Percentiles rank a stretch among this genome's conserved stretches.
Conservation (phyloP, 208 protist species). For the Lotmaria passim region DNA sequence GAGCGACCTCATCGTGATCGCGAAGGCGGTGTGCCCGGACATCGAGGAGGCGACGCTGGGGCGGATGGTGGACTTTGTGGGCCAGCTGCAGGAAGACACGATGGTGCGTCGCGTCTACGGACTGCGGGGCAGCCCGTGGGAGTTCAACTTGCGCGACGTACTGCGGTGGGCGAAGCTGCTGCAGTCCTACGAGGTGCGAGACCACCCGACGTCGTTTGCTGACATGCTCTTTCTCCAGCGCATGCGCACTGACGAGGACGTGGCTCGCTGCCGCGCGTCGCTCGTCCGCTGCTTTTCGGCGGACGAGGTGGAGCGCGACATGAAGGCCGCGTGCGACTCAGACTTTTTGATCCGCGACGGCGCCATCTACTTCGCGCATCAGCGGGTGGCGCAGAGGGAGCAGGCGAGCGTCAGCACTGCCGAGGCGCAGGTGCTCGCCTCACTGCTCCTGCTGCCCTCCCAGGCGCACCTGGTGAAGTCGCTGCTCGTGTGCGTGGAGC, state of each 20-base stretch:
- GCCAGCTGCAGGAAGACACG: slow-evolving; percentile 84
- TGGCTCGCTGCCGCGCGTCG: slow-evolving; percentile 39
- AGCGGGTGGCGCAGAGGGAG: slow-evolving; percentile 34
- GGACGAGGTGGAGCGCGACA: slow-evolving; percentile 20
- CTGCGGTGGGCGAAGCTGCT: slow-evolving; percentile 98
- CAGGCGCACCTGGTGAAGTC: slow-evolving; percentile 75
- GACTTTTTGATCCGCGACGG: slow-evolving; percentile 74
- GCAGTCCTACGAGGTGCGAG: slow-evolving; percentile 51
- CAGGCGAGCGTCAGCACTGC: slow-evolving; percentile 14
- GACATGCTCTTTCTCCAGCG: slow-evolving; percentile 89
- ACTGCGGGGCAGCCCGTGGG: slow-evolving; percentile 96
- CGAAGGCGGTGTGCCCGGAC: slow-evolving; percentile 70
- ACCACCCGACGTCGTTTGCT: slow-evolving; percentile 60
- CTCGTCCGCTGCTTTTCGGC: slow-evolving; percentile 58
- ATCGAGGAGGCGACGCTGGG: slow-evolving; percentile 74
- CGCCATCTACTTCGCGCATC: slow-evolving; percentile 63
- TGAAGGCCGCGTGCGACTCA: slow-evolving; percentile 41
- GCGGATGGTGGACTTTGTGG: slow-evolving; percentile 97
- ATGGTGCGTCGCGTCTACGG: slow-evolving; percentile 90
- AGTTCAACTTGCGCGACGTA: slow-evolving; percentile 99
- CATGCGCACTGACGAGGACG: slow-evolving; percentile 85
- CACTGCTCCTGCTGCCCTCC: slow-evolving; percentile 73
- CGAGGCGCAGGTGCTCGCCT: slow-evolving; percentile 22
- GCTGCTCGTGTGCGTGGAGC: slow-evolving; percentile 89
- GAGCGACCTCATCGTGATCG: slow-evolving; percentile 90